These are phyloP conservation scores for Trichopus zeylanicus DNA, from an alignment of 116 monocot genomes.

Conservation along the genomic window DNA sequence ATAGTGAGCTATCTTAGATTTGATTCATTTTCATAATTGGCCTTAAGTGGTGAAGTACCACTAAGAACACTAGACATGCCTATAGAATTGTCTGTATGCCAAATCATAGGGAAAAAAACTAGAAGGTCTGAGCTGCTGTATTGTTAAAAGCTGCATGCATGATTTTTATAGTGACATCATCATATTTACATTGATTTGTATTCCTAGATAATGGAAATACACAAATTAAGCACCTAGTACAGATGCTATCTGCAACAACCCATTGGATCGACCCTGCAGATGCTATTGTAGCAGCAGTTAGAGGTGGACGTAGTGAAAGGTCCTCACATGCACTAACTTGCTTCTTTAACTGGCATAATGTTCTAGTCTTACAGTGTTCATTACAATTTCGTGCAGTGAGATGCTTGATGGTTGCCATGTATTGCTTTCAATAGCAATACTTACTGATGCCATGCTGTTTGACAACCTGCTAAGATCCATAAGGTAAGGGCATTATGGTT, in stretches of 20 bases:
- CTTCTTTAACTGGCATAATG: not conserved
- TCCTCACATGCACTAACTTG: constrained; percentile 10
- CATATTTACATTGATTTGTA: not conserved
- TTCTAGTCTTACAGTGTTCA: not conserved
- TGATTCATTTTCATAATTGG: too few species aligned
- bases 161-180: too few species aligned
- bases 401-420: constrained; percentile 86
- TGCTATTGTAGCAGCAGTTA: constrained; percentile 34
- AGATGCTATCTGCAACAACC: constrained; percentile 51
- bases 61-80: too few species aligned
- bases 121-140: too few species aligned
- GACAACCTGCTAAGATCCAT: constrained; percentile 65
- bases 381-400: constrained; percentile 42
- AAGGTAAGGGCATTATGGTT: constrained; percentile 65
- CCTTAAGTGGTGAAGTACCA: too few species aligned
- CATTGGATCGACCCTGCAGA: constrained; percentile 84
- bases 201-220: constrained; percentile 65
- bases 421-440: constrained; percentile 74
- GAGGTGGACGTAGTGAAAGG: constrained; percentile 66
- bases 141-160: too few species aligned
- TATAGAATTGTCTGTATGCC: too few species aligned
- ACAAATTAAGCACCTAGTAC: constrained; percentile 60
- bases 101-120: too few species aligned
- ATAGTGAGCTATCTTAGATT: too few species aligned
- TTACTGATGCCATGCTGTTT: constrained; percentile 50